Base-by-base conservation (phyloP, 2,329 filamentous ascomycete genomes). In the Alternaria incomplexa region DNA sequence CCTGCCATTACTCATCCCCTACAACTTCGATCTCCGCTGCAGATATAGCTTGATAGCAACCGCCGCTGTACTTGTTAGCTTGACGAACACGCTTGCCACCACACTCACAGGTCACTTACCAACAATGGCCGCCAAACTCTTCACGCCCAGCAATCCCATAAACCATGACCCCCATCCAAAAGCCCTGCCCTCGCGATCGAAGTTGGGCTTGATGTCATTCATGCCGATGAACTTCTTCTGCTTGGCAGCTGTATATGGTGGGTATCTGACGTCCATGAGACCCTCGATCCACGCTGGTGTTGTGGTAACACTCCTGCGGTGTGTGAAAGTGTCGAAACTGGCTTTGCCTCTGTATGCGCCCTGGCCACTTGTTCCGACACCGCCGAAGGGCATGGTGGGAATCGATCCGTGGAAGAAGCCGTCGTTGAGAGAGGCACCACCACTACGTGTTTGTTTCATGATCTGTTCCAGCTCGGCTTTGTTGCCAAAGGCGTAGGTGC, bases 401-500 rank as follows among this genome's bases (percentile, higher is more conserved):
- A 96, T 86, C 22, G 86, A 85, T 62, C 86, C 89, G 78, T 93
- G 91, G 82, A 91, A 90, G 78, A 88, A 91, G 57, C 87, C 85
- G 76, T 86, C 84, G 68, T 86, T 86, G 67, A 85, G 73, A 7
- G 81, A 83, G 45, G 82, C 84, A 56, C 84, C 84, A 13, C 84
- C 84, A n/a, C 83, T 85, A 48, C 83, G 82, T 3, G 83, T 85
- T 62, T 83, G 76, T 7, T 75, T 72, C 36, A 86, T 80, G 45
- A 85, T 84, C 77, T 91, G 91, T 28, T 91, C 85, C 48, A 90
- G 92, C 77, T 97, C 95, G 4, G 84, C 84, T 73, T 93, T 92
- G 66, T 85, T 91, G 58, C 94, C 95, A 80, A 98, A 98, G 6
- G 92, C 88, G 78, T 93, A 97, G 47, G 97, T 84, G 10, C 90